A percentile compares a stretch with the other conserved stretches of the same genome.
These are phyloP conservation scores for Lentinula sp. DNA, from an alignment of 768 basidiomycete species.

Conservation along the genomic window DNA sequence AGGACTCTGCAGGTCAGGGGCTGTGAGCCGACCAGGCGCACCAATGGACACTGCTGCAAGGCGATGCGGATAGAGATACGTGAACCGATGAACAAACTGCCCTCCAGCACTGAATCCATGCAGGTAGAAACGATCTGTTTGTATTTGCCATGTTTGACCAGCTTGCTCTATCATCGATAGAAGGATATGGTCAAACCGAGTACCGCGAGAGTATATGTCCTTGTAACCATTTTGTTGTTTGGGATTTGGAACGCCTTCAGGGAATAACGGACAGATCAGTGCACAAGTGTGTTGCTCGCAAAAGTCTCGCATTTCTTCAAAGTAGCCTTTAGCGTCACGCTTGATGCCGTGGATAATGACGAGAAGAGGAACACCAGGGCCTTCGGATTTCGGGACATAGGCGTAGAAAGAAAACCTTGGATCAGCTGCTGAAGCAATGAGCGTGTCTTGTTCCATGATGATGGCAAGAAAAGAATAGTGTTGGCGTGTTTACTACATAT, in stretches of 20 bases:
- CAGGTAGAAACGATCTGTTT: slow-evolving; percentile 11
- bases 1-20: neutral
- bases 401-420: slow-evolving; percentile 15
- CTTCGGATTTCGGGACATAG: slow-evolving; percentile 10
- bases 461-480: neutral
- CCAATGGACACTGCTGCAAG: slow-evolving; percentile 14
- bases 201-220: slow-evolving; percentile 9
- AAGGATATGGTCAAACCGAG: slow-evolving; percentile 16
- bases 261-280: slow-evolving; percentile 15
- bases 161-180: slow-evolving; percentile 18
- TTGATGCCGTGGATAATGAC: slow-evolving; percentile 16
- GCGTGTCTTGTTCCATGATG: neutral
- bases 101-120: slow-evolving; percentile 20
- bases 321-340: slow-evolving; percentile 10
- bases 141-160: slow-evolving; percentile 12
- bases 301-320: slow-evolving; percentile 9
- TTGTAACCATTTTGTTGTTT: slow-evolving; percentile 16
- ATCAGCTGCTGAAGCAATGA: slow-evolving; percentile 13
- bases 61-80: slow-evolving; percentile 15
- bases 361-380: slow-evolving; percentile 10
- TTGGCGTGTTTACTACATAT: too few relatives aligned
- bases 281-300: slow-evolving; percentile 10
- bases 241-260: slow-evolving; percentile 16
- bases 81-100: slow-evolving; percentile 19
- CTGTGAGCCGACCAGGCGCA: slow-evolving; percentile 14